These are phyloP conservation scores for Scedosporium minutisporum DNA, from an alignment of 2,329 filamentous ascomycete species.

Conservation along the genomic window DNA sequence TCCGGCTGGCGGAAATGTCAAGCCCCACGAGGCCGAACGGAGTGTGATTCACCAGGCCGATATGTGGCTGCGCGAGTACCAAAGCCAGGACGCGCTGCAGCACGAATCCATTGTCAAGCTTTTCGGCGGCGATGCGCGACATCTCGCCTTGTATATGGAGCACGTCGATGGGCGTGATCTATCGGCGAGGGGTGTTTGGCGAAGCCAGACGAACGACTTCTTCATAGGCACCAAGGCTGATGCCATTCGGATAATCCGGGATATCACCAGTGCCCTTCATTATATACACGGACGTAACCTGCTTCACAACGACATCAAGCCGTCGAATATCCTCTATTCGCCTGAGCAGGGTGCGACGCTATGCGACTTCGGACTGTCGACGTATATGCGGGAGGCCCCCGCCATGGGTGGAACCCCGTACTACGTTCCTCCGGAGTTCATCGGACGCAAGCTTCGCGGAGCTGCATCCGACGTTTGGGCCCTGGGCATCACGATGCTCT, in stretches of 20 bases:
- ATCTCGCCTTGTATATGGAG: slow-evolving; percentile 52
- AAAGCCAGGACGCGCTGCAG: slow-evolving; percentile 21
- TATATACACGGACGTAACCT: slow-evolving; percentile 45
- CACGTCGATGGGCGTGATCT: slow-evolving; percentile 48
- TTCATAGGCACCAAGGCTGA: slow-evolving; percentile 41
- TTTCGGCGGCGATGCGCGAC: slow-evolving; percentile 50
- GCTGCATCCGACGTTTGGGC: slow-evolving; percentile 50
- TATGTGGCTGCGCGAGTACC: slow-evolving; percentile 31
- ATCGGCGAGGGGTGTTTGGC: slow-evolving; percentile 38
- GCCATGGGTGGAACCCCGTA: slow-evolving; percentile 49
- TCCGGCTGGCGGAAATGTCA: slow-evolving; percentile 27
- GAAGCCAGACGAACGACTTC: slow-evolving; percentile 32
- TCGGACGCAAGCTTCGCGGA: slow-evolving; percentile 43
- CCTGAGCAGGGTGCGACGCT: slow-evolving; percentile 48
- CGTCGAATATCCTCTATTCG: slow-evolving; percentile 51
- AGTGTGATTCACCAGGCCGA: slow-evolving; percentile 50
- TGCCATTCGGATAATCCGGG: slow-evolving; percentile 40
- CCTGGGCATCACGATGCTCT: slow-evolving; percentile 51
- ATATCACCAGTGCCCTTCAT: slow-evolving; percentile 43
- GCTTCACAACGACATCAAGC: slow-evolving; percentile 55
- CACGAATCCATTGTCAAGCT: slow-evolving; percentile 49
- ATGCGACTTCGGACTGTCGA: slow-evolving; percentile 51
- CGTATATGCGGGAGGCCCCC: slow-evolving; percentile 32
- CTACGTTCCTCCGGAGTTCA: slow-evolving; percentile 53
- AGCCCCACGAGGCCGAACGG: slow-evolving; percentile 39